phyloP scores from a whole-genome alignment of 345 rosid species.

The Eucalyptus polyanthemos region DNA sequence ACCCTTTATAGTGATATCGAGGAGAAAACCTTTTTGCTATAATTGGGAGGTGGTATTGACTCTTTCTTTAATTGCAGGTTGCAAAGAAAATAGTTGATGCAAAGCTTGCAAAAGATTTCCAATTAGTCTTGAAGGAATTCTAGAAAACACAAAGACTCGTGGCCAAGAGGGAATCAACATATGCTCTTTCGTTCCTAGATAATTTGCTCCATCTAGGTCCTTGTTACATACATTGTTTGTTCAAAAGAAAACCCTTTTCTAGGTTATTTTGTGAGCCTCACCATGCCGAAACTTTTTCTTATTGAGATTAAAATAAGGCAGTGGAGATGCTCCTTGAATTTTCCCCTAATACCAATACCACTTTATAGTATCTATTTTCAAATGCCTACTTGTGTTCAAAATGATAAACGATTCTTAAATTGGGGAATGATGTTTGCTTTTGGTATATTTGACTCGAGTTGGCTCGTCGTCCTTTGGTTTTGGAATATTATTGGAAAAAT shows the following conservation, averaged over 20 bases:
- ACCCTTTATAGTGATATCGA: neutral
- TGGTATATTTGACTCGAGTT: neutral
- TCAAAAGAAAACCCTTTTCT: neutral
- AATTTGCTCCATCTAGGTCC: constrained; percentile 57
- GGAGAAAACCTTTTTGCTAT: neutral
- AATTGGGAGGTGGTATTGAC: neutral
- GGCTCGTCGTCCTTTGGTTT: neutral
- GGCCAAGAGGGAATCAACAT: constrained; percentile 84
- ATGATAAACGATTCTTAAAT: neutral
- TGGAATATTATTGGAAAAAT: neutral
- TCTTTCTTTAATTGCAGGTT: neutral
- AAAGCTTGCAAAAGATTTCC: constrained; percentile 97
- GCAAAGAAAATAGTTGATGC: constrained; percentile 91
- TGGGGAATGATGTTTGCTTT: neutral
- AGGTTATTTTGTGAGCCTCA: neutral
- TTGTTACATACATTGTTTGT: neutral
- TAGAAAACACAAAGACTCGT: constrained; percentile 93
- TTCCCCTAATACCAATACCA: neutral
- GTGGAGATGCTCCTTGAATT: neutral
- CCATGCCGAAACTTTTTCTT: neutral
- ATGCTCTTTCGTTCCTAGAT: constrained; percentile 62
- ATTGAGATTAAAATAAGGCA: neutral
- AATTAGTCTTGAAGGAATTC: constrained; percentile 84
- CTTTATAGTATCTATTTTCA: neutral
- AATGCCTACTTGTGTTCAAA: neutral